A percentile compares a stretch with the other conserved stretches of the same genome.
phyloP scores from a whole-genome alignment of 2,329 filamentous ascomycete species.

The Cladosporium sp. region DNA sequence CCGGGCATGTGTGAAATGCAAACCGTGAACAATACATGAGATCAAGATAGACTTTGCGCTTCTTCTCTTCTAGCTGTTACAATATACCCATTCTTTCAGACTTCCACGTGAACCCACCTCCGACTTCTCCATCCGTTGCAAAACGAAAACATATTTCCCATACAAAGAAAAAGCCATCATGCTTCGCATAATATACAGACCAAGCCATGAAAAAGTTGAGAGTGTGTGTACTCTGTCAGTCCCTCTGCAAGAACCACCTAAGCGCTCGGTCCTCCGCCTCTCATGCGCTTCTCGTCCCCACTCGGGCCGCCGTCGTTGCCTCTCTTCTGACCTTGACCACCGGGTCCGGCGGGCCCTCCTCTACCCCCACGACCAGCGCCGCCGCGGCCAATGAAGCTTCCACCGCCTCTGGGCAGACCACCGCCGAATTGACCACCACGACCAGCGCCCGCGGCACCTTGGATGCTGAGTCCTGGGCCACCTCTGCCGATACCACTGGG shows the following conservation, averaged over 20 bases:
- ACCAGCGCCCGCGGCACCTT: slow-evolving; percentile 9
- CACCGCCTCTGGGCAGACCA: slow-evolving; percentile 19
- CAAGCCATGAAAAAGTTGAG: neutral
- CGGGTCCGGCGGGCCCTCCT: neutral
- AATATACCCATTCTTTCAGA: neutral
- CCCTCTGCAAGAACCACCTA: neutral
- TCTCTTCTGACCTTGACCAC: slow-evolving; percentile 11
- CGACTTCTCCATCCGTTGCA: neutral
- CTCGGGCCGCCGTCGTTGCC: slow-evolving; percentile 9
- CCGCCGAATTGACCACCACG: slow-evolving; percentile 10
- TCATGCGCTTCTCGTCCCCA: slow-evolving; percentile 20
- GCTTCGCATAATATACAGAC: slow-evolving; percentile 7
- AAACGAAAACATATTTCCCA: neutral
- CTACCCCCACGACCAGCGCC: slow-evolving; percentile 25
- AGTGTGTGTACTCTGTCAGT: neutral
- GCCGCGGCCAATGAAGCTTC: slow-evolving; percentile 19
- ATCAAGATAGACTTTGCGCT: neutral
- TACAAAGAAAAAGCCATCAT: neutral
- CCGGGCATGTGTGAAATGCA: too few relatives aligned
- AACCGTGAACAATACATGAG: neutral
- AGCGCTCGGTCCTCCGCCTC: slow-evolving; percentile 11
- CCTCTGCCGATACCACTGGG: slow-evolving; percentile 26
- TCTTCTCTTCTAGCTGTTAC: neutral
- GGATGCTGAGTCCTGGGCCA: slow-evolving; percentile 18
- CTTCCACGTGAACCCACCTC: neutral